Evolutionary conservation across 768 basidiomycete genomes (phyloP).

Genomic region (Podaxis carcinomalis): DNA sequence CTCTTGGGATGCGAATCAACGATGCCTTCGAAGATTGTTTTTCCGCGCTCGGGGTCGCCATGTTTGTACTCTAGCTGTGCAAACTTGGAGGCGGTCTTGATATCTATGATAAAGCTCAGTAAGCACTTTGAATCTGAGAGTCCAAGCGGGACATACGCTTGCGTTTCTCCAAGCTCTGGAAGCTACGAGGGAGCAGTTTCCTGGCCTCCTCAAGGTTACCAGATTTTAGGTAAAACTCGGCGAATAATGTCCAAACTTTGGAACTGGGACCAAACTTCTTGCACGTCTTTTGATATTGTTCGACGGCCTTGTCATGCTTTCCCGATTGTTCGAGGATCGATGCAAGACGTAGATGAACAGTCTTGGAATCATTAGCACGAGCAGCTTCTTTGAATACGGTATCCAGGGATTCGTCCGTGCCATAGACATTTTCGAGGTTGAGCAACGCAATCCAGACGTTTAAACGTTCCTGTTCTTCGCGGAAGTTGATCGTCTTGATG

Average conservation of each 20-base stretch:
- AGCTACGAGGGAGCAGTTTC: constrained; percentile 77
- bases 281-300: constrained; percentile 79
- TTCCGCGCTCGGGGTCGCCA: constrained; percentile 92
- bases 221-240: constrained; percentile 73
- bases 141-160: constrained; percentile 64
- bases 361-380: constrained; percentile 89
- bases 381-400: constrained; percentile 86
- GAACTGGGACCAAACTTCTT: constrained; percentile 95
- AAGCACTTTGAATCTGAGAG: background rate
- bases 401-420: constrained; percentile 77
- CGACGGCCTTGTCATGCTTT: constrained; percentile 90
- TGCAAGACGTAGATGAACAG: constrained; percentile 80
- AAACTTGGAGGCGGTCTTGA: constrained; percentile 94
- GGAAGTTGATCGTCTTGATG: constrained; percentile 83
- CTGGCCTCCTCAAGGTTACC: constrained; percentile 78
- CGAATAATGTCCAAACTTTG: constrained; percentile 90
- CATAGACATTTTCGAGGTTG: constrained; percentile 92
- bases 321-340: constrained; percentile 80
- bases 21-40: constrained; percentile 95
- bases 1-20: constrained; percentile 93
- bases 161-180: constrained; percentile 89
- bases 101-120: constrained; percentile 44
- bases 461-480: constrained; percentile 93
- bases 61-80: constrained; percentile 93
- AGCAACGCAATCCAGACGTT: constrained; percentile 97